phyloP scores from a whole-genome alignment of 2,329 filamentous ascomycete genomes.

The Monilinia laxa region DNA sequence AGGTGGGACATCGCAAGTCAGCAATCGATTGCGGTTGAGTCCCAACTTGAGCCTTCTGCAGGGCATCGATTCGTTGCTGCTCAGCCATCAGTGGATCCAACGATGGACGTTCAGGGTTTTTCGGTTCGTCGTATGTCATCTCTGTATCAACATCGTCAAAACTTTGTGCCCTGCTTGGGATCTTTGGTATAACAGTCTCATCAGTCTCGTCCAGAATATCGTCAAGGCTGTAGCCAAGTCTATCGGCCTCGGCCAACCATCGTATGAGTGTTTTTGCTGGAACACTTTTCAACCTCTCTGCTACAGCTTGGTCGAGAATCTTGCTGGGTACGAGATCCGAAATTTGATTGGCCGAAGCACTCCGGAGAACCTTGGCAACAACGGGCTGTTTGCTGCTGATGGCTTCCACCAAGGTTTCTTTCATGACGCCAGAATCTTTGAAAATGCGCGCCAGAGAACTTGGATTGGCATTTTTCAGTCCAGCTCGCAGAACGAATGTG shows the following conservation, averaged over 20 bases:
- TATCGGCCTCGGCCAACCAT: constrained; percentile 33
- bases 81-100: constrained; percentile 23
- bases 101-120: neutral
- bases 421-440: constrained; percentile 31
- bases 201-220: constrained; percentile 36
- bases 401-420: constrained; percentile 27
- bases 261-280: constrained; percentile 32
- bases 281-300: constrained; percentile 30
- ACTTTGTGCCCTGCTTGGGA: constrained; percentile 12
- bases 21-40: neutral
- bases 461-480: constrained; percentile 33
- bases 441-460: constrained; percentile 32
- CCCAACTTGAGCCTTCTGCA: constrained; percentile 12
- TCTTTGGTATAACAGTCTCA: constrained; percentile 31
- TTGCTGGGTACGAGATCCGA: constrained; percentile 25
- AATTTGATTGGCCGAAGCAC: constrained; percentile 25
- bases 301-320: constrained; percentile 31
- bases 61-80: constrained; percentile 22
- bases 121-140: constrained; percentile 21
- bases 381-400: constrained; percentile 27
- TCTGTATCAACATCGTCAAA: constrained; percentile 16
- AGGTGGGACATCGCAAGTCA: constrained; percentile 16
- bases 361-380: constrained; percentile 28
- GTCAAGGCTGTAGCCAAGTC: constrained; percentile 36
- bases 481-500: constrained; percentile 34